A percentile compares a stretch with the other conserved stretches of the same genome.
Conservation (phyloP, 441 rosid genomes). For the Corymbia citriodora region DNA sequence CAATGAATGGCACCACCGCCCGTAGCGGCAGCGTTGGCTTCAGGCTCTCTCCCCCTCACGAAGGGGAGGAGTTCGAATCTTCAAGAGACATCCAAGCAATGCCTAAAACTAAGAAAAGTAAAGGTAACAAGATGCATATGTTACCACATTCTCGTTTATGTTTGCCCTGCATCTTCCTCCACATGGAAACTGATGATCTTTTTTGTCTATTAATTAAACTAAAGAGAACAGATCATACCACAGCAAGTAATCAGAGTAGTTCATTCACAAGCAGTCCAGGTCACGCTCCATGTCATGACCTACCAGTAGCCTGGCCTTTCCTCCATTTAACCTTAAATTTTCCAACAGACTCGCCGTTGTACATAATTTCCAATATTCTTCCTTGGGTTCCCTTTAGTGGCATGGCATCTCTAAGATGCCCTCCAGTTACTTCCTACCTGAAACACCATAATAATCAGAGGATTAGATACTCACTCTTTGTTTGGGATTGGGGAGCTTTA, state of each 20-base stretch:
- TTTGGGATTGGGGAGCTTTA: neutral
- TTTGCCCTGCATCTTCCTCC: neutral
- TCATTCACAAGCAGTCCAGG: conserved; percentile 49
- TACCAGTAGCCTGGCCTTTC: conserved; percentile 57
- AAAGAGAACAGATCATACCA: conserved; percentile 24
- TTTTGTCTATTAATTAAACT: too few relatives aligned
- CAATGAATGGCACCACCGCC: too few relatives aligned
- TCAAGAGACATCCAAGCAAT: neutral
- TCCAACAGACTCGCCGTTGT: conserved; percentile 34
- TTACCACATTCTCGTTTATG: neutral
- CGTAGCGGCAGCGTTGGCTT: too few relatives aligned
- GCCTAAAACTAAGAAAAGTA: neutral
- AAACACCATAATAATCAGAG: neutral
- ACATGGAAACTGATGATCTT: too few relatives aligned
- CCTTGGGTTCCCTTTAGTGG: conserved; percentile 39
- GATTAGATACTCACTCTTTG: too few relatives aligned
- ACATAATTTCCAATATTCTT: conserved; percentile 34
- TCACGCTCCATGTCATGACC: conserved; percentile 62
- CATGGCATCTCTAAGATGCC: conserved; percentile 50
- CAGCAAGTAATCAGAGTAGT: conserved; percentile 48
- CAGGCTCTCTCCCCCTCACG: too few relatives aligned
- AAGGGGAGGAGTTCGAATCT: too few relatives aligned
- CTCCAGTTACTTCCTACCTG: conserved; percentile 67
- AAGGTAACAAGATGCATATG: neutral
- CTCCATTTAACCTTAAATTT: conserved; percentile 24